Percentiles rank a stretch among this genome's conserved stretches.
Conservation (phyloP, 1,284 basidiomycete genomes). For the Xerocomus minutiporus region DNA sequence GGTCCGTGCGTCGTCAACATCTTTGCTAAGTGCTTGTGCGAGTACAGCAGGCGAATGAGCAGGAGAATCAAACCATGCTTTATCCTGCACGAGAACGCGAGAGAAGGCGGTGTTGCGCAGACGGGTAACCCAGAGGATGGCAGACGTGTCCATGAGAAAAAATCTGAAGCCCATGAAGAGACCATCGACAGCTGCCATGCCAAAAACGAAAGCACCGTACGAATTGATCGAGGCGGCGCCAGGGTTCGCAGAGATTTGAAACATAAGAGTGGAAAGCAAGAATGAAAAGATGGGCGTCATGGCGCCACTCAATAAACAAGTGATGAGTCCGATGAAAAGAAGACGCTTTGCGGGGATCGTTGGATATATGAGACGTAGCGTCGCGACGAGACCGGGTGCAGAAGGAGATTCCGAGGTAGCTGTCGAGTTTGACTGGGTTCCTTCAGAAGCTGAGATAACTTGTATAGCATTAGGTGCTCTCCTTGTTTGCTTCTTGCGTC, state of each 20-base stretch:
- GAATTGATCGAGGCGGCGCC: constrained; percentile 63
- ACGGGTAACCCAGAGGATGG: constrained; percentile 71
- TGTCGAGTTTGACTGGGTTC: not conserved
- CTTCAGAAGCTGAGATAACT: constrained; percentile 25
- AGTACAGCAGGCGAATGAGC: constrained; percentile 62
- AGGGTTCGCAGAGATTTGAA: constrained; percentile 71
- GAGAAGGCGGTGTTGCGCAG: constrained; percentile 61
- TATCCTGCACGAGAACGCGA: constrained; percentile 77
- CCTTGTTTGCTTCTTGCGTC: constrained; percentile 21
- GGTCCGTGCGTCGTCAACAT: constrained; percentile 84
- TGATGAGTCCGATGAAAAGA: constrained; percentile 62
- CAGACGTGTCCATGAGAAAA: constrained; percentile 70
- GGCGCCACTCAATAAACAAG: constrained; percentile 68
- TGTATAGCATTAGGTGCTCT: constrained; percentile 26
- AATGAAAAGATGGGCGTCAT: constrained; percentile 91
- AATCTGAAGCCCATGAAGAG: constrained; percentile 70
- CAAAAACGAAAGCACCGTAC: constrained; percentile 66
- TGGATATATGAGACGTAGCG: constrained; percentile 62
- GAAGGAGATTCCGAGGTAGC: not conserved
- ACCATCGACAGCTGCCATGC: constrained; percentile 73
- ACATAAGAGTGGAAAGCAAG: constrained; percentile 79
- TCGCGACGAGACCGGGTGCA: constrained; percentile 27
- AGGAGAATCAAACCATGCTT: constrained; percentile 81
- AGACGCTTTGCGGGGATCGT: constrained; percentile 73
- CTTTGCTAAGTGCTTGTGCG: constrained; percentile 83